Base-by-base conservation (phyloP, 352 stramenopile species). In the Phytophthora uliginosa region DNA sequence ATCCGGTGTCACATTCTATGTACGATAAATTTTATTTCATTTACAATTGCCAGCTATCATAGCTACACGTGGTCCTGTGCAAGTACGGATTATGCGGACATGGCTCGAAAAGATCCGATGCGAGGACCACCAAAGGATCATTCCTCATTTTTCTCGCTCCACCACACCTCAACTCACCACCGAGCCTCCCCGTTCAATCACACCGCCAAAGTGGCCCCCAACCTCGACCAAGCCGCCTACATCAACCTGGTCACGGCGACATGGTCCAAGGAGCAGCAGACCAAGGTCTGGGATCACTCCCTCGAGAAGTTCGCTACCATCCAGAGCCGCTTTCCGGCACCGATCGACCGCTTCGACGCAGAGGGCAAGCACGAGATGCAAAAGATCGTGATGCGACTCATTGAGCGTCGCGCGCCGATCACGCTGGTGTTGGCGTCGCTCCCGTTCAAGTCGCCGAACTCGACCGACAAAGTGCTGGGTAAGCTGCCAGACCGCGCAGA, bases 371-470 rank as follows among this genome's bases (percentile, higher is more conserved):
- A 36, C 8, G 63, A 68, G 20, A 56, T 73, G 58, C n/a, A 73
- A 42, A 63, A 66, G 66, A 60, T 66, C 12, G 60, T 73, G 40
- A 51, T 57, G 51, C 51, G 52, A 20, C 48, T 73, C 33, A 58
- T 73, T 18, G 66, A 73, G 33, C 66, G 53, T 4, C 55, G 55
- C 42, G 59, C 48, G n/a, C 66, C 66, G 17, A 73, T 73, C 31
- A 67, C 59, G 18, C 34, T 73, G 4, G 66, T 73, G 42, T 18
- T 73, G 33, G 59, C 66, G 24, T 62, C 52, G 18, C 68, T 73
- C 33, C 66, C 66, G 7, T 64, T 62, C 52, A 73, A 73, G 59
- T 64, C 66, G 18, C 66, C 66, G 6, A 73, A 73, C 53, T 62
- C 55, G 22, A 36, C 31, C 26, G 66, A 58, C 31, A 73, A 73